These are phyloP conservation scores for Phytophthora parvispora DNA, from an alignment of 352 stramenopile genomes.

Conservation along the genomic window DNA sequence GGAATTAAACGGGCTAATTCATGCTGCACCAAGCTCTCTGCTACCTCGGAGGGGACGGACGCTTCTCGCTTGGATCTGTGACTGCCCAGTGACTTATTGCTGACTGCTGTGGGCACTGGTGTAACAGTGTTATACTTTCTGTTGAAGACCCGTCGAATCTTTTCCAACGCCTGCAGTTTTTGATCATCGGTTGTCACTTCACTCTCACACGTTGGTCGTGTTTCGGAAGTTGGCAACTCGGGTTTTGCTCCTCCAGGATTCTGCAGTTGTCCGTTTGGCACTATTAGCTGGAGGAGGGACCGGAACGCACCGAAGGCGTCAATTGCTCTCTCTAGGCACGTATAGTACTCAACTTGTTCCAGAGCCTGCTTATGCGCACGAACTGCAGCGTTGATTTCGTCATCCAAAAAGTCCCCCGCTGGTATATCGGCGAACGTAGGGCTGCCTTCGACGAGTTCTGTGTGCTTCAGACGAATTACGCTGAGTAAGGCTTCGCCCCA, in stretches of 20 bases:
- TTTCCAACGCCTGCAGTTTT: conserved; percentile 13
- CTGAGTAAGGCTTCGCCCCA: conserved; percentile 51
- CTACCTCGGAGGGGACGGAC: conserved; percentile 1
- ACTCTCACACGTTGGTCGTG: conserved; percentile 1
- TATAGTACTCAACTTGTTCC: conserved; percentile 35
- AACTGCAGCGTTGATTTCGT: conserved; percentile 3
- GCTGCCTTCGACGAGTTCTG: conserved; percentile 10
- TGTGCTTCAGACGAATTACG: conserved; percentile 43
- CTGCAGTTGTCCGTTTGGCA: conserved; percentile 58
- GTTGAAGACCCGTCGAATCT: conserved; percentile 26
- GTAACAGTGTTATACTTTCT: conserved; percentile 13
- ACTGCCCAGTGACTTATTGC: neutral
- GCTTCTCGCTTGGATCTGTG: conserved; percentile 13
- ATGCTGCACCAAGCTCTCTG: conserved; percentile 12
- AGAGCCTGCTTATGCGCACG: conserved; percentile 30
- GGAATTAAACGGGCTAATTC: conserved; percentile 7
- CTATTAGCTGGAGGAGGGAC: conserved; percentile 59
- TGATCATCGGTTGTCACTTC: conserved; percentile 6
- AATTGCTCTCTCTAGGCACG: conserved; percentile 36
- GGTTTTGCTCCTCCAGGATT: conserved; percentile 15
- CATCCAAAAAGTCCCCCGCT: neutral
- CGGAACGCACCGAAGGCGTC: conserved; percentile 50
- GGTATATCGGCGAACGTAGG: neutral
- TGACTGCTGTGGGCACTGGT: neutral
- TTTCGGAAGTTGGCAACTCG: neutral